Evolutionary conservation across 306 rosid genomes (phyloP).

Genomic region (Vicia sativa): DNA sequence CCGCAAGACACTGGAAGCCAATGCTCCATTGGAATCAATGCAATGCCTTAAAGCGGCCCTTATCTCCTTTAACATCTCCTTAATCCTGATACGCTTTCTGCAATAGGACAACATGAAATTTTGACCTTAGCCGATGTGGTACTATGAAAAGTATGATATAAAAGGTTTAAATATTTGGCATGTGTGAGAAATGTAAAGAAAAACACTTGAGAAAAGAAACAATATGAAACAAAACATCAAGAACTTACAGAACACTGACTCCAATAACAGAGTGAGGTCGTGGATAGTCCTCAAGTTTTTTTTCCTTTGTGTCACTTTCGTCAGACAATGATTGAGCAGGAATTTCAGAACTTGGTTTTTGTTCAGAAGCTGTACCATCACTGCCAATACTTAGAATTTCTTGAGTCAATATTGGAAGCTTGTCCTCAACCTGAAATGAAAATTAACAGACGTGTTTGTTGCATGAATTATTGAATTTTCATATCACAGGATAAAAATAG

Average conservation of each 20-base stretch:
- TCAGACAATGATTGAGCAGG: constrained; percentile 38
- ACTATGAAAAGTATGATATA: constrained; percentile 15
- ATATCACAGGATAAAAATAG: constrained; percentile 8
- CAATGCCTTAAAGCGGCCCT: constrained; percentile 75
- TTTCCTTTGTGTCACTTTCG: constrained; percentile 57
- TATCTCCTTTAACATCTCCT: constrained; percentile 79
- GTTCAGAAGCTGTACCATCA: constrained; percentile 42
- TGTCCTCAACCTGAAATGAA: constrained; percentile 62
- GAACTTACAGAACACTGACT: constrained; percentile 91
- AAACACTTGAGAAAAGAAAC: constrained; percentile 5
- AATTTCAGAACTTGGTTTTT: constrained; percentile 42
- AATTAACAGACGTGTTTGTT: constrained; percentile 17
- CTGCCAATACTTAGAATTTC: constrained; percentile 78
- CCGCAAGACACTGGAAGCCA: constrained; percentile 32
- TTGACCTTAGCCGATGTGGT: not conserved
- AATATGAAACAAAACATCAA: constrained; percentile 10
- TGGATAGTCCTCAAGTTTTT: constrained; percentile 79
- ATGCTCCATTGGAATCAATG: constrained; percentile 44
- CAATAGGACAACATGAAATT: constrained; percentile 38
- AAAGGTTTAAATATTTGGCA: not conserved
- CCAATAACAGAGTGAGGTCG: constrained; percentile 78
- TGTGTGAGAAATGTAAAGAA: constrained; percentile 10
- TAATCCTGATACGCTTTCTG: constrained; percentile 74
- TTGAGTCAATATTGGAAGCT: constrained; percentile 59
- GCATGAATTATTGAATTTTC: not conserved